Conservation (phyloP, 2,329 filamentous ascomycete species). For the Penicillium sp. region DNA sequence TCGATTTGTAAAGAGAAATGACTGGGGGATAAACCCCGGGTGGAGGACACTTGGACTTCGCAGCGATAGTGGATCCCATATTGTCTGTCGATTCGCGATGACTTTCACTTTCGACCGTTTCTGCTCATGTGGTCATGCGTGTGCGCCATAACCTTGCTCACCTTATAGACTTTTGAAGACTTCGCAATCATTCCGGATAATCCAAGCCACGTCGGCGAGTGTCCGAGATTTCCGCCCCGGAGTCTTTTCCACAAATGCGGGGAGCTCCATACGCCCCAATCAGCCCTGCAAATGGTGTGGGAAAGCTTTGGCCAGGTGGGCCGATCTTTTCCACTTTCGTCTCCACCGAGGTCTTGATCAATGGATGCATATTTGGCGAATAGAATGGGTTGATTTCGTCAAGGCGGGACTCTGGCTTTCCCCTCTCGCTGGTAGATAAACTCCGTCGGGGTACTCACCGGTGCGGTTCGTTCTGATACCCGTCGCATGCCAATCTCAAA, state of each 20-base stretch:
- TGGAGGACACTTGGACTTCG: constrained; percentile 43
- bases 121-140: background rate
- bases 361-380: constrained; percentile 5
- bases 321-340: constrained; percentile 7
- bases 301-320: constrained; percentile 4
- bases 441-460: constrained; percentile 15
- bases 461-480: background rate
- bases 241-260: constrained; percentile 17
- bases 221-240: constrained; percentile 17
- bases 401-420: background rate
- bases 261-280: constrained; percentile 9
- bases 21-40: constrained; percentile 51
- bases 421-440: constrained; percentile 14
- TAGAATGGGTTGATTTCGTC: constrained; percentile 7
- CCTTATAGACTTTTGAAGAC: constrained; percentile 2
- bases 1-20: constrained; percentile 48
- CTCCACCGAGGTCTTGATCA: background rate
- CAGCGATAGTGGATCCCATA: constrained; percentile 31
- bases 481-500: background rate
- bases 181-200: background rate
- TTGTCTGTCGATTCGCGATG: background rate
- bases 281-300: constrained; percentile 2
- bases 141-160: background rate
- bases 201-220: constrained; percentile 4
- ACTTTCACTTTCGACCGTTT: background rate